Conservation (phyloP, 345 rosid species). For the Noccaea caerulescens region DNA sequence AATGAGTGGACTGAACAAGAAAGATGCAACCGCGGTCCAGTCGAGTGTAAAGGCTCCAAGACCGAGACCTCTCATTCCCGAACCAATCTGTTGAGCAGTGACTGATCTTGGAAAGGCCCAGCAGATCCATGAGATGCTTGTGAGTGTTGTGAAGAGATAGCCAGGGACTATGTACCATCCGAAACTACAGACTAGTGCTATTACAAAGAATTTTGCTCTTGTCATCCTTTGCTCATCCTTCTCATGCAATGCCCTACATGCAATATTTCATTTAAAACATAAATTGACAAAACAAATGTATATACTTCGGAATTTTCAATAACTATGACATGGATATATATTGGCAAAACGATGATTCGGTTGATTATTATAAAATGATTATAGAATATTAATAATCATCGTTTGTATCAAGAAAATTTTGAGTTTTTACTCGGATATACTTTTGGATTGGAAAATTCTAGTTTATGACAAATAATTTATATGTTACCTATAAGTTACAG, state of each 20-base stretch:
- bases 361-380: background rate
- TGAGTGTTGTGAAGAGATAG: constrained; percentile 74
- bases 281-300: background rate
- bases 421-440: background rate
- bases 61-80: constrained; percentile 86
- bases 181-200: constrained; percentile 75
- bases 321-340: background rate
- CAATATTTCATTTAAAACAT: background rate
- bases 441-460: background rate
- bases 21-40: constrained; percentile 80
- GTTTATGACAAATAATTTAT: background rate
- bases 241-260: constrained; percentile 83
- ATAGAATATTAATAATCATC: background rate
- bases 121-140: constrained; percentile 87
- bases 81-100: constrained; percentile 86
- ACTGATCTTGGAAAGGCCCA: constrained; percentile 81
- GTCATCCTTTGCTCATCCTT: constrained; percentile 72
- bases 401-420: background rate
- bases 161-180: constrained; percentile 80
- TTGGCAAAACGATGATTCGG: background rate
- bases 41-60: constrained; percentile 84
- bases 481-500: background rate
- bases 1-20: constrained; percentile 80
- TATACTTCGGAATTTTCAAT: background rate
- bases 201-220: constrained; percentile 80